Conservation (phyloP, 1,284 basidiomycete species). For the Leccinum ponderosum region DNA sequence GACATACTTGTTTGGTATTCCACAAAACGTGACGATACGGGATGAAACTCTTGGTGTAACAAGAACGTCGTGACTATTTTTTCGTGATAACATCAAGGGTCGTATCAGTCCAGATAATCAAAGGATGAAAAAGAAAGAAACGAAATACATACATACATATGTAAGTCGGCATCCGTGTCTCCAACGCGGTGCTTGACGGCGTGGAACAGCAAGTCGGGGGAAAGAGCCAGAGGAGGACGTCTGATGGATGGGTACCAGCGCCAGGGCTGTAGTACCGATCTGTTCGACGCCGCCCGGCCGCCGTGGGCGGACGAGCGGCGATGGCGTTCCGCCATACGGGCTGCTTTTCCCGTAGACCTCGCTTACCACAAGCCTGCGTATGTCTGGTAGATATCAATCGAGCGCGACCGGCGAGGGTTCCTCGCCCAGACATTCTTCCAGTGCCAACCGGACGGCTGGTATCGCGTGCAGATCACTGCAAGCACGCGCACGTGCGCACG, state of each 20-base stretch:
- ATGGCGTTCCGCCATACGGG: conserved; percentile 53
- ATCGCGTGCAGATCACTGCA: conserved; percentile 76
- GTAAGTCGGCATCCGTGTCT: background rate
- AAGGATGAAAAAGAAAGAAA: background rate
- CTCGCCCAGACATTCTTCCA: conserved; percentile 88
- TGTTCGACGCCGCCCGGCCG: background rate
- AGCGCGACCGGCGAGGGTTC: conserved; percentile 74
- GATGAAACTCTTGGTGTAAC: too few relatives aligned
- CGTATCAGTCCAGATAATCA: too few relatives aligned
- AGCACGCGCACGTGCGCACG: background rate
- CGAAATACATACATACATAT: background rate
- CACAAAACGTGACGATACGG: background rate
- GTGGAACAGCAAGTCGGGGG: conserved; percentile 6
- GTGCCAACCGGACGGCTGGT: conserved; percentile 74
- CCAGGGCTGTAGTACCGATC: background rate
- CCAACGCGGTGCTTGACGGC: background rate
- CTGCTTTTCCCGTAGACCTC: conserved; percentile 86
- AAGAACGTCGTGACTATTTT: background rate
- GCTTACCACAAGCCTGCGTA: conserved; percentile 73
- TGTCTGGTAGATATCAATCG: conserved; percentile 75
- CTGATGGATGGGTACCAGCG: background rate
- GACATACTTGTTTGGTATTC: too few relatives aligned
- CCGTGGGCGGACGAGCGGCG: conserved; percentile 7
- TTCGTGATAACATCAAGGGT: background rate
- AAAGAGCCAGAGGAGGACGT: conserved; percentile 1